phyloP scores from a whole-genome alignment of 169 alveolate species.

The Cryptosporidium muris region DNA sequence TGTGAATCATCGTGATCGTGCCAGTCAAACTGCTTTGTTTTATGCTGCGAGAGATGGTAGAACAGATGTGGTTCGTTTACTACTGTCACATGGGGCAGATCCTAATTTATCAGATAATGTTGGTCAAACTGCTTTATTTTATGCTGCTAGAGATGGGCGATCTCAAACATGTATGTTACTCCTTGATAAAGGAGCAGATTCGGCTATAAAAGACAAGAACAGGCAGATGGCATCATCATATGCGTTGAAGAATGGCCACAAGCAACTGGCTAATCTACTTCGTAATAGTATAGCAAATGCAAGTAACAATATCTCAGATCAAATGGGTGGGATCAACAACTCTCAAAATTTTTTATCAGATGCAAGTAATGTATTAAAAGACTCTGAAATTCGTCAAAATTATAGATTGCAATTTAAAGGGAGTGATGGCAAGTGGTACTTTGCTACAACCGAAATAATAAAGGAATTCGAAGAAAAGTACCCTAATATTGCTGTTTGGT shows the following conservation, averaged over 20 bases:
- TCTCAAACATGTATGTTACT: constrained; percentile 86
- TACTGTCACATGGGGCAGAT: constrained; percentile 86
- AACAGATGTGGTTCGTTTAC: constrained; percentile 79
- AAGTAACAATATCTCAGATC: neutral
- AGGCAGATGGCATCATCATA: constrained; percentile 88
- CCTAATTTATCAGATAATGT: constrained; percentile 86
- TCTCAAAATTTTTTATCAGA: constrained; percentile 13
- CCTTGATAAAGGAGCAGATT: constrained; percentile 87
- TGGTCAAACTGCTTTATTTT: constrained; percentile 89
- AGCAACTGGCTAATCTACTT: constrained; percentile 83
- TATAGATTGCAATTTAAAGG: constrained; percentile 83
- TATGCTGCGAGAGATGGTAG: constrained; percentile 94
- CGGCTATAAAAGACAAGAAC: constrained; percentile 85
- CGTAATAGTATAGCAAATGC: constrained; percentile 17
- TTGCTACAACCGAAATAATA: constrained; percentile 84
- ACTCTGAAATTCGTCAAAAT: constrained; percentile 73
- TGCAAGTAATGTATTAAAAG: constrained; percentile 29
- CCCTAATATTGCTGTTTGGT: constrained; percentile 86
- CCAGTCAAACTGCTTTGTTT: constrained; percentile 89
- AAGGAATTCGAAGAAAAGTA: constrained; percentile 83
- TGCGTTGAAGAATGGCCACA: constrained; percentile 88
- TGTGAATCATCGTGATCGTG: constrained; percentile 88
- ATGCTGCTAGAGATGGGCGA: constrained; percentile 91
- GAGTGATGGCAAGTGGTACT: constrained; percentile 82
- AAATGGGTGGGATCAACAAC: constrained; percentile 4